These are phyloP conservation scores for Iberis pinnata DNA, from an alignment of 345 rosid genomes.

Conservation along the genomic window DNA sequence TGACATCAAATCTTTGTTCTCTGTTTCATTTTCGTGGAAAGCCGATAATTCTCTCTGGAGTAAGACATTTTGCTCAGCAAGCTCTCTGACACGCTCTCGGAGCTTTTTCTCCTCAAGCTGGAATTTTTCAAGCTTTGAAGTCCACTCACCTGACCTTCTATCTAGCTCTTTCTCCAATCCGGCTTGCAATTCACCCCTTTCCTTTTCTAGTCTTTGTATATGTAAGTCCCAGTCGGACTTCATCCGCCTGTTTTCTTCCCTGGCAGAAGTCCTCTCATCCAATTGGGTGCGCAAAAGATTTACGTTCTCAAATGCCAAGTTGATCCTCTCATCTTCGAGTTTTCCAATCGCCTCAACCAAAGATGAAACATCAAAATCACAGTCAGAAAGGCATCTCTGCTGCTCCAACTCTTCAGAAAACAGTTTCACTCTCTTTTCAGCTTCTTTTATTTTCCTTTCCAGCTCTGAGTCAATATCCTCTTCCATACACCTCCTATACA, in stretches of 20 bases:
- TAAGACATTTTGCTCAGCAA: slow-evolving; percentile 93
- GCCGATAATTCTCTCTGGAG: slow-evolving; percentile 80
- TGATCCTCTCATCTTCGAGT: slow-evolving; percentile 58
- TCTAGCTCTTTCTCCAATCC: slow-evolving; percentile 92
- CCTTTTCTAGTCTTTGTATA: slow-evolving; percentile 58
- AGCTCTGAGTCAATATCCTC: slow-evolving; percentile 51
- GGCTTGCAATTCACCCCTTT: slow-evolving; percentile 68
- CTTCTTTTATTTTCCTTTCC: slow-evolving; percentile 55
- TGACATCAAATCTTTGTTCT: slow-evolving; percentile 47
- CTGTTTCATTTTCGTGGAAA: slow-evolving; percentile 62
- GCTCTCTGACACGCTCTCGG: slow-evolving; percentile 89
- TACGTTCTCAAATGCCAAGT: slow-evolving; percentile 70
- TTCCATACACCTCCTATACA: slow-evolving; percentile 31
- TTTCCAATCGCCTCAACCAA: slow-evolving; percentile 52
- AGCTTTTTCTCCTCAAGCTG: slow-evolving; percentile 86
- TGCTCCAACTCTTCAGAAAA: slow-evolving; percentile 66
- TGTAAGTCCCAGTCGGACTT: slow-evolving; percentile 54
- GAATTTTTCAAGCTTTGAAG: slow-evolving; percentile 70
- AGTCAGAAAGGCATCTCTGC: slow-evolving; percentile 46
- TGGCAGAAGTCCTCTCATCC: slow-evolving; percentile 54
- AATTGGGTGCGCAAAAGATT: slow-evolving; percentile 56
- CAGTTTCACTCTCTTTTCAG: slow-evolving; percentile 55
- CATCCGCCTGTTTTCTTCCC: slow-evolving; percentile 51
- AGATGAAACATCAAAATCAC: slow-evolving; percentile 55
- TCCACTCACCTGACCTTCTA: slow-evolving; percentile 95